phyloP scores from a whole-genome alignment of 1,284 basidiomycete species.

The Marasmius fiardii region DNA sequence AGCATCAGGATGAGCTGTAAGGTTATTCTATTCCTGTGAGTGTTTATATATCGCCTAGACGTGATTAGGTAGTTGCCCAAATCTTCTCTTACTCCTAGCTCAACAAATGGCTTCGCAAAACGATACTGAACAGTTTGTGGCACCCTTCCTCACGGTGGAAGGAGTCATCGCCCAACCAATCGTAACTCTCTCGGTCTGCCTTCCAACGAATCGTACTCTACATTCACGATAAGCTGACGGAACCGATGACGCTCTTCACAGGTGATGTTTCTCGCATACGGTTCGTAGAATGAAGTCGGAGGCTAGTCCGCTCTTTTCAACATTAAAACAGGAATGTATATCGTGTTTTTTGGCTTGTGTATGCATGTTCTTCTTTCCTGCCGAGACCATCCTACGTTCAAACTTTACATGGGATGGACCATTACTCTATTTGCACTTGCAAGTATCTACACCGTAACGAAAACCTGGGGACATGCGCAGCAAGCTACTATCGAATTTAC shows the following conservation, averaged over 20 bases:
- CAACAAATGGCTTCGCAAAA: background rate
- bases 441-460: background rate
- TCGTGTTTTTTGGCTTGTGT: background rate
- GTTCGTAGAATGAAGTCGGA: no score
- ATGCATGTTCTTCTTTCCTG: background rate
- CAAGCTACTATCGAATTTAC: background rate
- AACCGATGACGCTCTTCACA: background rate
- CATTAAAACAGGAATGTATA: background rate
- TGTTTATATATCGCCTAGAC: no score
- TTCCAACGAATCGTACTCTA: background rate
- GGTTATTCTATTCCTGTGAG: no score
- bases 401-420: background rate
- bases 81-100: no score
- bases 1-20: no score
- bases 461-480: background rate
- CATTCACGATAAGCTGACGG: background rate
- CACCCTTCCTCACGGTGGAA: background rate
- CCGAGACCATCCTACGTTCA: background rate
- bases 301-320: no score
- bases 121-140: background rate
- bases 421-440: background rate
- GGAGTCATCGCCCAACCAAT: background rate
- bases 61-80: no score
- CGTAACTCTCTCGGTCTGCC: background rate
- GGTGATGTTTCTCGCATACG: background rate